These are phyloP conservation scores for Dactylella cylindrospora DNA, from an alignment of 2,329 filamentous ascomycete genomes.

Conservation along the genomic window DNA sequence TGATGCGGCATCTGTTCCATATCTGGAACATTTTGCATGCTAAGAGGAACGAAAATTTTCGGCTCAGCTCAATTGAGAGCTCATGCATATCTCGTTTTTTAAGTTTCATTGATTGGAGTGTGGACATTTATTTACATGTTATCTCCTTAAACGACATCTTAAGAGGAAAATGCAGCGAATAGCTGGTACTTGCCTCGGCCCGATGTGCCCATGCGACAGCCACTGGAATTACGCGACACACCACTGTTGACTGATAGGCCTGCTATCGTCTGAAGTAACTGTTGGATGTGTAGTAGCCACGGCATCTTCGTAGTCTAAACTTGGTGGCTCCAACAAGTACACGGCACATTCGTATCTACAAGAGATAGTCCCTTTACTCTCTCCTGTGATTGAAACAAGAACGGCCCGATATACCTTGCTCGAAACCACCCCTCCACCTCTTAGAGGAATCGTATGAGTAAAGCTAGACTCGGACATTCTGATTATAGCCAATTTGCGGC, in stretches of 20 bases:
- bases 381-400: conserved; percentile 29
- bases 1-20: no score
- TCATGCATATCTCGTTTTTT: no score
- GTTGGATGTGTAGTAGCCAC: conserved; percentile 1
- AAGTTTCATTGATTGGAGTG: no score
- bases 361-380: conserved; percentile 13
- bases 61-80: no score
- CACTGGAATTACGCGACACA: conserved; percentile 20
- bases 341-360: conserved; percentile 25
- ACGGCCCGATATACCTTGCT: conserved; percentile 12
- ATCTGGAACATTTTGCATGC: no score
- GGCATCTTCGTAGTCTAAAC: conserved; percentile 21
- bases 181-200: no score
- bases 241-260: conserved; percentile 18
- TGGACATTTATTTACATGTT: no score
- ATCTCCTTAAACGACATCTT: no score
- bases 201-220: no score
- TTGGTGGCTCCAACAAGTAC: conserved; percentile 15
- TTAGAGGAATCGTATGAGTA: conserved; percentile 16
- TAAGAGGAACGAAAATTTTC: no score
- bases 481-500: conserved; percentile 28
- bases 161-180: no score
- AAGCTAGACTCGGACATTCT: not conserved
- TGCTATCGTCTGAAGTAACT: not conserved
- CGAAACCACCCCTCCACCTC: conserved; percentile 17